Evolutionary conservation across 192 early-diverging fungal genomes (phyloP), one percentile per base, ranked within the genome.

Genomic region (Podila minutissima): DNA sequence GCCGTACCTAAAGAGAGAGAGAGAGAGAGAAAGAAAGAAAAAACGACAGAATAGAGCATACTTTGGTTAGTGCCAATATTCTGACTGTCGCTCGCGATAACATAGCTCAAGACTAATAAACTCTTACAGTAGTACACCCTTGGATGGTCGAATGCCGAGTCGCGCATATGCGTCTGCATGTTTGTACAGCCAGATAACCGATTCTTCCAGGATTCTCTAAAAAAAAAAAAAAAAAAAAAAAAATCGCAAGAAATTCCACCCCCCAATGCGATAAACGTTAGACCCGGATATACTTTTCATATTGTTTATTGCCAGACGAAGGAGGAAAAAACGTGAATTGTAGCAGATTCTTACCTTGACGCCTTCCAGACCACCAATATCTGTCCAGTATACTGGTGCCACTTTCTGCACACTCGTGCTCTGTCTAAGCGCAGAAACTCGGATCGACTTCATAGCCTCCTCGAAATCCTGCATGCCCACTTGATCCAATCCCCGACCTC

Each of bases 91-190:
- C 35, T 11, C 9, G 10, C 9, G 35, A 11, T 11, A 37, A 4
- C 12, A 46, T 46, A 3, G 12, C 41, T 46, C 41, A 20, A 35
- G 24, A 33, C 67, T 19, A 6, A 37, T 6, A 38, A 55, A 17
- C 8, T 74, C 86, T 48, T 91, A 91, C 61, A 98, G 84, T 53
- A 98, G 83, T 3, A 95, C 88, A 2, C 97, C 97, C 46, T 94
- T 94, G 5, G 93, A 89, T 5, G 94, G 92, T 10, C 62, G 66
- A 37, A 97, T 93, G 3, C 93, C 94, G 6, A 96, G 79, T 7
- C 87, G 78, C 38, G 68, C 59, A 70, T 93, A 97, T 15, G 85
- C 89, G 29, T 88, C 89, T 22, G 74, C 82, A 61, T 92, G 86
- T 57, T 88, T 87, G 51, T 92, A 88, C 15, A 92, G 87, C 95